Evolutionary conservation across 345 rosid species (phyloP).

Genomic region (Eucalyptus pauciflora): DNA sequence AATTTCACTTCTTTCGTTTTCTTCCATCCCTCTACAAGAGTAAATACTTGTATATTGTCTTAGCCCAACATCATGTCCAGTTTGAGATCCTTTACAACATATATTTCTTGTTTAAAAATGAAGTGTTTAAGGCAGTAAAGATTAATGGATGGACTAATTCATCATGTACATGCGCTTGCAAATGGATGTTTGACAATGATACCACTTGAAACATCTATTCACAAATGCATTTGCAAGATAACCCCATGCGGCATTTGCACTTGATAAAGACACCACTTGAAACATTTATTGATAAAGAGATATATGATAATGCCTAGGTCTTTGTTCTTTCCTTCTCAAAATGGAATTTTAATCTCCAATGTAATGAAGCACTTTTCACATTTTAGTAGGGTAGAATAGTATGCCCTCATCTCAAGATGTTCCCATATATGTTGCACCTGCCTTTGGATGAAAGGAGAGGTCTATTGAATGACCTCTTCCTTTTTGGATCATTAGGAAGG

Average conservation of each 20-base stretch:
- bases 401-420: not conserved
- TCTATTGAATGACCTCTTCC: not conserved
- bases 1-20: not conserved
- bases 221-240: not conserved
- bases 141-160: not conserved
- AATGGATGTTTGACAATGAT: not conserved
- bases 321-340: not conserved
- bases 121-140: not conserved
- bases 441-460: not conserved
- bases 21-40: not conserved
- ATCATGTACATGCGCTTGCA: not conserved
- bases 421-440: not conserved
- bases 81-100: not conserved
- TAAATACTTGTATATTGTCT: not conserved
- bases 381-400: not conserved
- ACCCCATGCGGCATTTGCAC: not conserved
- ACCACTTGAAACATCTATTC: not conserved
- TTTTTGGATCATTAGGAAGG: not conserved
- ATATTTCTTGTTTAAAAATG: not conserved
- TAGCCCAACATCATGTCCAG: not conserved
- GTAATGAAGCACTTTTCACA: not conserved
- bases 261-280: not conserved
- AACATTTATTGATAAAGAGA: not conserved
- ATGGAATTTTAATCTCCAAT: not conserved
- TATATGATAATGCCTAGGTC: not conserved